Conservation (phyloP, 1,284 basidiomycete genomes). For the Boletellus sp. region DNA sequence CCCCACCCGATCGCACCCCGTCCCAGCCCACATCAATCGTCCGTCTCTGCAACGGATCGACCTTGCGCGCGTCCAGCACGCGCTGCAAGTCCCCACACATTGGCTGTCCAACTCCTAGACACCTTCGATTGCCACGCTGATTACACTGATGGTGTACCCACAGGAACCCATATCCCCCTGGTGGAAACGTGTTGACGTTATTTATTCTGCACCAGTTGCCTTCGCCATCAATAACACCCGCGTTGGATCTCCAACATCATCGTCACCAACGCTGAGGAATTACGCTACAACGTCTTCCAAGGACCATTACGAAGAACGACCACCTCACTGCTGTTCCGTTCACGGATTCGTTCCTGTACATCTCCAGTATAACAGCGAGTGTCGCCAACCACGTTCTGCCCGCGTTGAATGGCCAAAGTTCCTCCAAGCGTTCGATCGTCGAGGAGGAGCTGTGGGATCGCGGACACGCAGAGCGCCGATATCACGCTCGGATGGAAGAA, state of each 20-base stretch:
- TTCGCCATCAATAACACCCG: slow-evolving; percentile 61
- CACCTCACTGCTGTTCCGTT: slow-evolving; percentile 72
- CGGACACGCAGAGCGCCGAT: slow-evolving; percentile 52
- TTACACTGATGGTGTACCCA: neutral
- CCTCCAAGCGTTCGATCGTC: slow-evolving; percentile 34
- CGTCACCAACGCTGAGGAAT: slow-evolving; percentile 71
- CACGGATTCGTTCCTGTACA: slow-evolving; percentile 55
- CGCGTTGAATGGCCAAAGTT: slow-evolving; percentile 47
- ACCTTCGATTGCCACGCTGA: slow-evolving; percentile 12
- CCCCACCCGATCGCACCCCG: no score
- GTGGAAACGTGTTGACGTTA: slow-evolving; percentile 58
- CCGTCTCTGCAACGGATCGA: slow-evolving; percentile 17
- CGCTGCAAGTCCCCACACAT: slow-evolving; percentile 30
- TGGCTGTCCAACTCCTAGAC: slow-evolving; percentile 29
- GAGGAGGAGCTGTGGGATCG: slow-evolving; percentile 44
- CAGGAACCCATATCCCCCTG: slow-evolving; percentile 64
- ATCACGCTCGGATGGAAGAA: slow-evolving; percentile 51
- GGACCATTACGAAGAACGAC: slow-evolving; percentile 76
- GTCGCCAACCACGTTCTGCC: slow-evolving; percentile 54
- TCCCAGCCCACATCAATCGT: slow-evolving; percentile 25
- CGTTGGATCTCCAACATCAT: slow-evolving; percentile 60
- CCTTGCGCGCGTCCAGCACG: slow-evolving; percentile 29
- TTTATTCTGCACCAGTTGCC: slow-evolving; percentile 55
- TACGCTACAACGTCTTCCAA: slow-evolving; percentile 68
- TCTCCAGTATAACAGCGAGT: slow-evolving; percentile 47